These are phyloP conservation scores for Daldinia caldariorum DNA, from an alignment of 495 filamentous ascomycete species.

Conservation along the genomic window DNA sequence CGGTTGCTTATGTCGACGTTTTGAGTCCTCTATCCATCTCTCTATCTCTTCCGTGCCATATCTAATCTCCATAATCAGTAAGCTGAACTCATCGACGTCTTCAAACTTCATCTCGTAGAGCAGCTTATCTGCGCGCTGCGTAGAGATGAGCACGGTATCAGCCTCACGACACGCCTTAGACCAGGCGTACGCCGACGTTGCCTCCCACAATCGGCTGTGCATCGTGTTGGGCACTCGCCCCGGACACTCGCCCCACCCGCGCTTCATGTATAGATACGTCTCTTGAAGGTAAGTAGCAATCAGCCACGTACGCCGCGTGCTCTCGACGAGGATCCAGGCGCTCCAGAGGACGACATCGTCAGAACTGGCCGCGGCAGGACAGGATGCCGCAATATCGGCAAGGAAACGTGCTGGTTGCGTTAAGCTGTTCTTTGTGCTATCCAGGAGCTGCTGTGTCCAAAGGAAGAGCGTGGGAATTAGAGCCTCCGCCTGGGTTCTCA, in stretches of 20 bases:
- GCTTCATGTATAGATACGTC: constrained; percentile 48
- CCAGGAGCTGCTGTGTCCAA: constrained; percentile 54
- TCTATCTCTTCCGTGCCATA: constrained; percentile 41
- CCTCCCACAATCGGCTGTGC: constrained; percentile 51
- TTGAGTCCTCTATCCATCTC: constrained; percentile 37
- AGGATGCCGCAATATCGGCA: neutral
- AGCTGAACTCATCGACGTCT: constrained; percentile 46
- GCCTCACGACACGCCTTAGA: constrained; percentile 21
- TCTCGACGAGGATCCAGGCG: constrained; percentile 53
- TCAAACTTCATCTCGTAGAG: constrained; percentile 29
- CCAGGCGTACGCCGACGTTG: constrained; percentile 46
- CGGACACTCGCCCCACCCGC: constrained; percentile 47
- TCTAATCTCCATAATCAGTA: constrained; percentile 34
- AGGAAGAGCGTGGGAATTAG: constrained; percentile 54
- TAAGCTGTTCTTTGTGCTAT: constrained; percentile 42
- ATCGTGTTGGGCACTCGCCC: constrained; percentile 48
- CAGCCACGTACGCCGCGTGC: constrained; percentile 48
- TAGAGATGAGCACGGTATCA: constrained; percentile 24
- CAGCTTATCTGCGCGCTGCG: constrained; percentile 29
- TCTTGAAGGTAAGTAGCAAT: constrained; percentile 37
- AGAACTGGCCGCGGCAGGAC: neutral
- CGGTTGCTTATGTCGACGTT: neutral
- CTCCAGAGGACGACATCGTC: constrained; percentile 45
- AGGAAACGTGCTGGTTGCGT: constrained; percentile 37
- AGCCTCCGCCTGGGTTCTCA: constrained; percentile 57